Base-by-base conservation (phyloP, 2,329 filamentous ascomycete genomes). In the Nemania sp. region DNA sequence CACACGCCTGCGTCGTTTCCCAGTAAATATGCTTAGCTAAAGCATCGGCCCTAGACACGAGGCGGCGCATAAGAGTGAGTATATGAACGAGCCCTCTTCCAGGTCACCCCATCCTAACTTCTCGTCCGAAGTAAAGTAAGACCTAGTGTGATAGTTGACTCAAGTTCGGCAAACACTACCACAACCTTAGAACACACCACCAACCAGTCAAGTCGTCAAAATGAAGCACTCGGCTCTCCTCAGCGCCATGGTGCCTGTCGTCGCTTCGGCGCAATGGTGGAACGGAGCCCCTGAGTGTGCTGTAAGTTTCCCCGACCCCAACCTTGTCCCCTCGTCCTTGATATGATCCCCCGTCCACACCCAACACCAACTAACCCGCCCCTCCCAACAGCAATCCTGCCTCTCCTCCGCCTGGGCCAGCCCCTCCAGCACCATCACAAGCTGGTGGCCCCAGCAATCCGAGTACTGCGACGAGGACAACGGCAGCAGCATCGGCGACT, bases 231-330 rank as follows among this genome's bases (percentile, higher is more conserved):
- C 74, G 41, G 65, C 70, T 6, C 41, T 79, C 47, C 49, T 73
- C 49, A 71, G 75, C 56, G 62, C 72, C 32, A 57, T 80, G 58
- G 75, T 72, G 22, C 75, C 74, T 26, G 64, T 77, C 22, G 74
- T 73, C 26, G 73, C 71, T 45, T 67, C 76, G n/a, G 79, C 78
- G 8, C 75, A 81, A 52, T 82, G 80, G 78, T 83, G 76, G 72
- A 68, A 68, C 62, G 82, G 79, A 18, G 81, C 81, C 1, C 81
- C 82, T 8, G 76, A 77, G 41, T 83, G 82, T 69, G 82, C 81
- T 69, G 82, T 83, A 75, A 73, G 81, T 80, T 22, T 15, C 6
- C 7, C 10, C 22, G 5, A 27, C 22, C 52, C 27, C n/a, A n/a
- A n/a, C 32, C 20, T 27, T 43, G 52, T 22, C 27, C 32, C 8